Base-by-base conservation (phyloP, 1,139 yeast species). In the Blastobotrys serpentis region DNA sequence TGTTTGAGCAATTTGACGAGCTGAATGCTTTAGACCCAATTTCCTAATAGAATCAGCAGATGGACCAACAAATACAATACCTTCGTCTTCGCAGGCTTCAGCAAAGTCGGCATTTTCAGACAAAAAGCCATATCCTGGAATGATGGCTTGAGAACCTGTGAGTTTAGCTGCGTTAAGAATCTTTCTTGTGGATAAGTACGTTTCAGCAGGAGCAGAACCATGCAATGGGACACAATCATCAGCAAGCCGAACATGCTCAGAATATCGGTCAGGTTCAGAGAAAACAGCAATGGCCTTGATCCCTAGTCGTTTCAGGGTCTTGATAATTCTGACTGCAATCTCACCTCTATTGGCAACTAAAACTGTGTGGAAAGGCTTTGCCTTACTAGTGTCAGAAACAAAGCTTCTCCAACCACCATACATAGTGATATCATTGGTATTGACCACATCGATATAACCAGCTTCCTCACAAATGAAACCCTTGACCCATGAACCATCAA, bases 281-380 rank as follows among this genome's bases (percentile, higher is more conserved):
- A 86, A 92, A 43, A 92, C 84, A 2, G 98, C 94, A 56, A 92
- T 83, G 0, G 96, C 73, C 59, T 76, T 78, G 58, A 92, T 86
- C 2, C 82, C 81, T 59, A 90, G 68, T 65, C 83, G 84, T 67
- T 86, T 87, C 63, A 90, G 74, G 6, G 98, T 90, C 64, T 79
- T 84, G 63, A 90, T 87, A 58, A 92, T 86, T 65, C 98, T 77
- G 30, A 89, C 97, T 2, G 98, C 97, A 62, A 92, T 92, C 70
- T 92, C 98, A 65, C 98, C 98, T 70, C 98, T 81, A 72, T 92
- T 92, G 32, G 98, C 98, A 49, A 92, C 95, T 52, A 92, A 75
- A 11, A 92, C 96, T 17, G 86, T 79, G 41, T 82, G 76, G 69
- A 90, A 90, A 0, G 92, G 95, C 65, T 78, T 80, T 59, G 71